Evolutionary conservation across 768 basidiomycete genomes (phyloP).

Genomic region (Pleurotus ostreatus): DNA sequence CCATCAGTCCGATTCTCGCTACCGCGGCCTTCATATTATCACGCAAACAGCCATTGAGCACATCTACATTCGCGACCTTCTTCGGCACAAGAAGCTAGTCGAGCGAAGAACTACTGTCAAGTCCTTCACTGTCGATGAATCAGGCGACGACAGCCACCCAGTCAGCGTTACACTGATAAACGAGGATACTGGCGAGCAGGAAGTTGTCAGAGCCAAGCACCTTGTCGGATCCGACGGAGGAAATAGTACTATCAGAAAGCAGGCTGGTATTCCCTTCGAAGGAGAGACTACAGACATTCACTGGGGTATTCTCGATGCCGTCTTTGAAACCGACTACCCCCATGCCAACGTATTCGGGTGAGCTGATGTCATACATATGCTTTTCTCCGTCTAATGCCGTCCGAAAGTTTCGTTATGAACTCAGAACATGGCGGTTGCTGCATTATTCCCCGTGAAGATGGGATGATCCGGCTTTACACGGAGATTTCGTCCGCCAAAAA

Average conservation of each 20-base stretch:
- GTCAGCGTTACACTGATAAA: neutral
- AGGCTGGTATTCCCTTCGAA: neutral
- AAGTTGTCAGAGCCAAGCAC: neutral
- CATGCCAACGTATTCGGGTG: neutral
- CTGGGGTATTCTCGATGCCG: neutral
- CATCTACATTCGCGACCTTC: neutral
- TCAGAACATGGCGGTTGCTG: neutral
- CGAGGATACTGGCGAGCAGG: neutral
- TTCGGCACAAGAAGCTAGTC: neutral
- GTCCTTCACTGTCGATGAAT: neutral
- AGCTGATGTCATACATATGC: neutral
- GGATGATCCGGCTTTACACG: neutral
- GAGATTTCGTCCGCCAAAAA: neutral
- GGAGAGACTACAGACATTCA: neutral
- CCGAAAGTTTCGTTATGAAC: neutral
- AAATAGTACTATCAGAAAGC: neutral
- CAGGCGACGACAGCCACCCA: neutral
- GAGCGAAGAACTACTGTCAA: neutral
- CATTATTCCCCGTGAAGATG: neutral
- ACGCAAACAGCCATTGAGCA: neutral
- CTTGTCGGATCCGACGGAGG: neutral
- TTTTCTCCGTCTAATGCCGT: too few relatives aligned
- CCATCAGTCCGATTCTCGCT: neutral
- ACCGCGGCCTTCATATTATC: neutral
- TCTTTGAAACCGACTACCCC: neutral